Conservation (phyloP, 1,284 basidiomycete species). For the Quambalaria eucalypti region DNA sequence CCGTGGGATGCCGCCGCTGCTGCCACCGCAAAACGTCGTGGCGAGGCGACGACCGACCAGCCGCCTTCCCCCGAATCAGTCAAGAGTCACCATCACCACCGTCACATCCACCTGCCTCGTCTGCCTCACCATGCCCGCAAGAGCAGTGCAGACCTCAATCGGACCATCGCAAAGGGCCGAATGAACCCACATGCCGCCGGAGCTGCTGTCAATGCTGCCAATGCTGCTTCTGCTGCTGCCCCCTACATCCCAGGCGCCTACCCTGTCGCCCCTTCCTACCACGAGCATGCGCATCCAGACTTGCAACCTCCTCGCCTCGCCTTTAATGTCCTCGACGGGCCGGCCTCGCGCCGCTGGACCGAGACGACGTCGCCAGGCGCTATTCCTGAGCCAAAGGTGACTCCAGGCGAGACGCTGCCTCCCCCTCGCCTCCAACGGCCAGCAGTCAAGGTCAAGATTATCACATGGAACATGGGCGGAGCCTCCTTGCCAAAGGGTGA, state of each 20-base stretch:
- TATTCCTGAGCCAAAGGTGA: neutral
- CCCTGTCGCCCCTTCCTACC: neutral
- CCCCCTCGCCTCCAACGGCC: constrained; percentile 16
- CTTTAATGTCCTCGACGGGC: neutral
- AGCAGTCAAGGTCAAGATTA: constrained; percentile 50
- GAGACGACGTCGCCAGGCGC: neutral
- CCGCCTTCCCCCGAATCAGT: too few species aligned
- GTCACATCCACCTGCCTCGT: neutral
- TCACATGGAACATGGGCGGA: constrained; percentile 51
- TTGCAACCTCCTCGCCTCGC: neutral
- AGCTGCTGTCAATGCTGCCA: too few species aligned
- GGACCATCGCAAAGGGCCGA: neutral
- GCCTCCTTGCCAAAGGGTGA: constrained; percentile 59
- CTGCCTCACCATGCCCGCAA: neutral
- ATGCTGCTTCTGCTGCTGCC: too few species aligned
- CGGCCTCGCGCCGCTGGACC: neutral
- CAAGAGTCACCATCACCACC: neutral
- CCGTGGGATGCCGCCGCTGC: too few species aligned
- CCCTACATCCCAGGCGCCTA: neutral
- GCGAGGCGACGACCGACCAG: too few species aligned
- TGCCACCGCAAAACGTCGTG: too few species aligned
- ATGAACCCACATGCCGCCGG: neutral
- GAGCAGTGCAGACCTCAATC: neutral
- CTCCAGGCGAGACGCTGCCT: neutral
- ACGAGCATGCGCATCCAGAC: neutral